Conservation (phyloP, 2,329 filamentous ascomycete genomes). For the Sporothrix pseudoabietina region DNA sequence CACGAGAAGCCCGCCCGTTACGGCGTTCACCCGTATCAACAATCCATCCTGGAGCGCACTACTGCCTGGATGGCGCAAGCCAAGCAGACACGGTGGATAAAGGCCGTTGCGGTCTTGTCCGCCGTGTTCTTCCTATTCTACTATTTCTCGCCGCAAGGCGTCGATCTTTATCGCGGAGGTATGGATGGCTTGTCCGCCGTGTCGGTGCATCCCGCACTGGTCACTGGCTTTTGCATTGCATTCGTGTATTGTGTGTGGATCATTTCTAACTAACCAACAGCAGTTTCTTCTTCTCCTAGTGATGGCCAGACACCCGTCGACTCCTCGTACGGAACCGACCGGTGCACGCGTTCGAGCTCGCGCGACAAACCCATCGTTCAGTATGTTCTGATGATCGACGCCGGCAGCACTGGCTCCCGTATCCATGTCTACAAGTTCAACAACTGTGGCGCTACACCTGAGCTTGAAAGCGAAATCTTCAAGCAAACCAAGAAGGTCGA, state of each 20-base stretch:
- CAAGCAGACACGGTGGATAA: conserved; percentile 66
- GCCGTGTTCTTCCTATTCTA: conserved; percentile 64
- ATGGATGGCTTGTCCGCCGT: conserved; percentile 38
- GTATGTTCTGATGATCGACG: conserved; percentile 98
- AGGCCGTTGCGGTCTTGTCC: conserved; percentile 64
- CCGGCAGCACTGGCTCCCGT: conserved; percentile 93
- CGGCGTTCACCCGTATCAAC: conserved; percentile 50
- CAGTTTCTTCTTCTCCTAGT: conserved; percentile 22
- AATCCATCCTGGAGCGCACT: conserved; percentile 56
- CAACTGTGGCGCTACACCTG: conserved; percentile 94
- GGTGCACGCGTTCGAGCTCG: conserved; percentile 81
- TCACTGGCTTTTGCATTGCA: background rate
- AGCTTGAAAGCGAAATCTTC: conserved; percentile 90
- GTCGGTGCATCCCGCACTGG: background rate
- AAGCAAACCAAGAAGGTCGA: conserved; percentile 87
- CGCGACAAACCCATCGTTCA: conserved; percentile 92
- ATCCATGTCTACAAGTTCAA: conserved; percentile 99
- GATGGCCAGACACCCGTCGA: conserved; percentile 60
- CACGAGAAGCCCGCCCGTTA: conserved; percentile 68
- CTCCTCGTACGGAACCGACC: conserved; percentile 65
- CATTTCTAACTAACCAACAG: background rate
- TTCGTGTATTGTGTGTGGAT: background rate
- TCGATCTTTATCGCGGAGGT: conserved; percentile 56
- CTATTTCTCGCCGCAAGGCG: conserved; percentile 62
- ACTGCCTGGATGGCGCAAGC: conserved; percentile 63